Evolutionary conservation across 306 rosid species (phyloP).

Genomic region (Datisca glomerata): DNA sequence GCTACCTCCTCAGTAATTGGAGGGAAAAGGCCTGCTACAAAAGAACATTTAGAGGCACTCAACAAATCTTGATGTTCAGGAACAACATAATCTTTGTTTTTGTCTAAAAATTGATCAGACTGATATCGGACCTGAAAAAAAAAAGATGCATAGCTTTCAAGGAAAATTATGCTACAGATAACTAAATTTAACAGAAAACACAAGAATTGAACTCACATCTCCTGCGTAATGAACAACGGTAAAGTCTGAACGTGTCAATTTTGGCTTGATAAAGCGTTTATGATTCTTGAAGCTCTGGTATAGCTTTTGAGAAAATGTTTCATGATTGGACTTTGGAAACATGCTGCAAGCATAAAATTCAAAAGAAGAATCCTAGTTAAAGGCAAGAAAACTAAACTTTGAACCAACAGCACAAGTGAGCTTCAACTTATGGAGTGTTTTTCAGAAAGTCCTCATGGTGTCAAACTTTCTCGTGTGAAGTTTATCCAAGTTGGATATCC

Average conservation of each 20-base stretch:
- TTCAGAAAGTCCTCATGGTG: too few relatives aligned
- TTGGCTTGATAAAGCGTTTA: conserved; percentile 89
- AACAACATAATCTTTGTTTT: conserved; percentile 92
- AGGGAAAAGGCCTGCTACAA: conserved; percentile 74
- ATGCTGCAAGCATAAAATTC: conserved; percentile 38
- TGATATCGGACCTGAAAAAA: conserved; percentile 81
- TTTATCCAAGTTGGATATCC: too few relatives aligned
- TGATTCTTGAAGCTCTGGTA: conserved; percentile 80
- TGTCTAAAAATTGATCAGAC: conserved; percentile 78
- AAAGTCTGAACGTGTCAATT: conserved; percentile 78
- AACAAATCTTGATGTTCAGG: conserved; percentile 91
- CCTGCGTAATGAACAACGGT: conserved; percentile 83
- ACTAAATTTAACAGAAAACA: conserved; percentile 8
- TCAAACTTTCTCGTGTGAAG: too few relatives aligned
- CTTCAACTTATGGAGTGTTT: too few relatives aligned
- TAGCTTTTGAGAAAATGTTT: conserved; percentile 76
- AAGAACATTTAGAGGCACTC: conserved; percentile 69
- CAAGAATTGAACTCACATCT: conserved; percentile 45
- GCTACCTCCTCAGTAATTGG: conserved; percentile 65
- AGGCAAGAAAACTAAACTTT: not conserved
- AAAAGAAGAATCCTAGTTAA: conserved; percentile 5
- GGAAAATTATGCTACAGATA: conserved; percentile 4
- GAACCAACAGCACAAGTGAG: conserved; percentile 5
- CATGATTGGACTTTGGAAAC: conserved; percentile 91
- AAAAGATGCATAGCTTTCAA: conserved; percentile 15